Conservation (phyloP, 2,329 filamentous ascomycete species). For the Geosmithia putterillii region DNA sequence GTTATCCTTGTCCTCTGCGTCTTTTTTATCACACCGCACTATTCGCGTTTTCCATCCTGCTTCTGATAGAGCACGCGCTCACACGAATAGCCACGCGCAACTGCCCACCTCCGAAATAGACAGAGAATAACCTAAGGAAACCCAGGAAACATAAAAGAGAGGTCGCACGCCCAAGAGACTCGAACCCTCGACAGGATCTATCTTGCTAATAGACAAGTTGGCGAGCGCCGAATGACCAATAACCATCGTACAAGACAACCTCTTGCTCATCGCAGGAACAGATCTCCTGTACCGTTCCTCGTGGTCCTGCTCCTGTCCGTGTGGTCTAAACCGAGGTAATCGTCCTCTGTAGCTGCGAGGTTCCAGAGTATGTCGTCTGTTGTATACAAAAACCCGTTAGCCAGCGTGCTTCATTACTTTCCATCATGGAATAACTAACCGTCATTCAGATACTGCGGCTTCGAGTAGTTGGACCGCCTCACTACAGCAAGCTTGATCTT, state of each 20-base stretch:
- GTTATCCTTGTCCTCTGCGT: not conserved
- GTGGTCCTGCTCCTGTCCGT: slow-evolving; percentile 45
- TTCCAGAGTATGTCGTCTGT: slow-evolving; percentile 48
- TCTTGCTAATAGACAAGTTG: no score
- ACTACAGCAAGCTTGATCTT: slow-evolving; percentile 95
- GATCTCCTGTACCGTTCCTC: slow-evolving; percentile 48
- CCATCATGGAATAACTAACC: slow-evolving; percentile 41
- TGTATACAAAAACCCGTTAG: not conserved
- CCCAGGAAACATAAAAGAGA: not conserved
- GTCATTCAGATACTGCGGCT: slow-evolving; percentile 74
- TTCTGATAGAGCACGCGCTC: not conserved
- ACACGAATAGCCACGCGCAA: not conserved
- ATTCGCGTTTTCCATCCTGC: not conserved
- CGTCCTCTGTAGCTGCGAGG: slow-evolving; percentile 39
- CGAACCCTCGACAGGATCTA: no score
- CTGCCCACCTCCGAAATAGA: not conserved
- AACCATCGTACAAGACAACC: no score
- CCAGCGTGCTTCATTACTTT: not conserved
- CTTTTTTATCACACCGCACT: not conserved
- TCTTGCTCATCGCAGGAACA: slow-evolving; percentile 39
- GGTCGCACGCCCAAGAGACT: no score
- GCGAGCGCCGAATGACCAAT: no score
- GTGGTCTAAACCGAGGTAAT: slow-evolving; percentile 54
- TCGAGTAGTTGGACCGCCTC: slow-evolving; percentile 58
- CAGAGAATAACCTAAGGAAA: not conserved